Evolutionary conservation across 1,139 yeast species (phyloP).

Genomic region (Suhomyces wounanorum): DNA sequence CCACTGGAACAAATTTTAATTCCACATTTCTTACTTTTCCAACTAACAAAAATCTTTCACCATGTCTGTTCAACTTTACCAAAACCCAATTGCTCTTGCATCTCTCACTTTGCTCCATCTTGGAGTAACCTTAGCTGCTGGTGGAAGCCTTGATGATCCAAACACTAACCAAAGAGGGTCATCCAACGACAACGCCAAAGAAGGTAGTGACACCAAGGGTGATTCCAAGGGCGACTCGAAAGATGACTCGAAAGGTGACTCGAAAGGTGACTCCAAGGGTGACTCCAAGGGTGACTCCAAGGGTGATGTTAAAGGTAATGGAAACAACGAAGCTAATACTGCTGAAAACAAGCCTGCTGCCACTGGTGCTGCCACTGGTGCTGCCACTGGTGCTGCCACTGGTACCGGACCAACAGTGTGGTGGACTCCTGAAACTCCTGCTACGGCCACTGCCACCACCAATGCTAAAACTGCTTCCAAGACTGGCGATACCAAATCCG

Average conservation of each 20-base stretch:
- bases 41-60: neutral
- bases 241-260: constrained; percentile 25
- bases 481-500: constrained; percentile 10
- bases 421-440: constrained; percentile 14
- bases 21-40: neutral
- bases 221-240: constrained; percentile 17
- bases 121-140: constrained; percentile 17
- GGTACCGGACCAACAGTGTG: constrained; percentile 11
- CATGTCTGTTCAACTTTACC: constrained; percentile 22
- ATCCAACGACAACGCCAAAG: constrained; percentile 7
- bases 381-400: constrained; percentile 17
- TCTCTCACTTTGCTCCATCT: constrained; percentile 17
- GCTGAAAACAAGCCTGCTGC: constrained; percentile 4
- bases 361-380: constrained; percentile 18
- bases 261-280: constrained; percentile 16
- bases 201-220: constrained; percentile 16
- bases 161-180: neutral
- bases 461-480: constrained; percentile 11
- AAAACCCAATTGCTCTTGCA: constrained; percentile 17
- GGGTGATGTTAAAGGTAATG: neutral
- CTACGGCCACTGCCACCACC: constrained; percentile 20
- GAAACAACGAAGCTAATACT: constrained; percentile 17
- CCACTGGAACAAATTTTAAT: neutral
- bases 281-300: constrained; percentile 13
- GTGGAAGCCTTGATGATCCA: constrained; percentile 14